phyloP scores from a whole-genome alignment of 2,329 filamentous ascomycete genomes.

The Sporothrix humicola region DNA sequence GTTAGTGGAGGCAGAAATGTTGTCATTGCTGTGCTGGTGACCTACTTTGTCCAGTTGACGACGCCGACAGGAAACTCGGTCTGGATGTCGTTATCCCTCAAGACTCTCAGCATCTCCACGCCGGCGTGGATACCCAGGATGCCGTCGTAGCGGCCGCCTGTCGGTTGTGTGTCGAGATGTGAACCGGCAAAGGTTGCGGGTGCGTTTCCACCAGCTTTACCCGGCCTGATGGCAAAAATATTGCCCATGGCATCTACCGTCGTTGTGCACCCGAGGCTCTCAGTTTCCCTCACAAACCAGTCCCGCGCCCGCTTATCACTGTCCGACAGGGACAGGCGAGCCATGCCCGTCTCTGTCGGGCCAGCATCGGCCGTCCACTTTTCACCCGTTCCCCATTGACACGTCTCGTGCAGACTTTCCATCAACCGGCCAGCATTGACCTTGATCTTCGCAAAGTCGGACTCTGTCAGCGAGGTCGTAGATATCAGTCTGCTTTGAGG shows the following conservation, averaged over 20 bases:
- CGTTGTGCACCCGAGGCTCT: constrained; percentile 68
- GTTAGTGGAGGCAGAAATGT: background rate
- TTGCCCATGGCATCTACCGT: constrained; percentile 81
- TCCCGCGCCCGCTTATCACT: constrained; percentile 73
- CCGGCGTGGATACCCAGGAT: constrained; percentile 68
- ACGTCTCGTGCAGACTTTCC: constrained; percentile 36
- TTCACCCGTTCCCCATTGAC: constrained; percentile 52
- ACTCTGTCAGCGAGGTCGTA: constrained; percentile 31
- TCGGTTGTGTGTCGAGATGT: constrained; percentile 70
- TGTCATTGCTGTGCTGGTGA: background rate
- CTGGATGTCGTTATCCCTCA: constrained; percentile 70
- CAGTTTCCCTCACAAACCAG: constrained; percentile 73
- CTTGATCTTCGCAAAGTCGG: constrained; percentile 27
- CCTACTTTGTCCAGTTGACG: constrained; percentile 77
- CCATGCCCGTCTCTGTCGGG: constrained; percentile 75
- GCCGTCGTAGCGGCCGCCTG: constrained; percentile 36
- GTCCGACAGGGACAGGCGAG: constrained; percentile 72
- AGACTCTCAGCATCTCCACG: constrained; percentile 71
- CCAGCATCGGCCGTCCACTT: constrained; percentile 62
- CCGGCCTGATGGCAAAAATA: constrained; percentile 74
- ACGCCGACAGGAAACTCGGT: constrained; percentile 75
- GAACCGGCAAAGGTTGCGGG: constrained; percentile 72
- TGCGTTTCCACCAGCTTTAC: constrained; percentile 56
- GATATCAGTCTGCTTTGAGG: background rate
- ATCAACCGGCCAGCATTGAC: constrained; percentile 35